phyloP scores from a whole-genome alignment of 495 filamentous ascomycete species.

The Saxispiralis lemnorum region DNA sequence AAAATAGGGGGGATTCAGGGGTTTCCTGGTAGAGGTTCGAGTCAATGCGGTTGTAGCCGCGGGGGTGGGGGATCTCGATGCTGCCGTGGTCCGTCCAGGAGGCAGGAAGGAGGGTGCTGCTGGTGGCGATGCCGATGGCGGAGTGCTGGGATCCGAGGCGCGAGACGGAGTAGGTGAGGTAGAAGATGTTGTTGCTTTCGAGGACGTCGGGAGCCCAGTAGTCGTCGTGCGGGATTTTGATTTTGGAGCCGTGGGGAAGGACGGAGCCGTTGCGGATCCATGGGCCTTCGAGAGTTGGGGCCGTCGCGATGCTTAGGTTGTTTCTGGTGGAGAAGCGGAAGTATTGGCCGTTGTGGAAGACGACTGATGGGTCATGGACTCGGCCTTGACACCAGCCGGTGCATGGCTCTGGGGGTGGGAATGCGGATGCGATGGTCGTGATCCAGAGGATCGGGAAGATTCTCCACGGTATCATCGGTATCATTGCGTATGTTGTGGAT shows the following conservation, averaged over 20 bases:
- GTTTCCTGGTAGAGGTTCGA: constrained; percentile 36
- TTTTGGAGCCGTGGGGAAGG: constrained; percentile 33
- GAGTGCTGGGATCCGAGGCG: constrained; percentile 45
- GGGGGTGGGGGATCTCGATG: constrained; percentile 16
- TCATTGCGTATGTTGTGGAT: no score
- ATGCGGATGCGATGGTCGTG: no score
- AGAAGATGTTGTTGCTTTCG: constrained; percentile 39
- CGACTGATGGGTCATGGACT: constrained; percentile 43
- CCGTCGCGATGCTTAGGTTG: constrained; percentile 40
- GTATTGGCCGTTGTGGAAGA: constrained; percentile 50
- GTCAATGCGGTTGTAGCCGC: constrained; percentile 53
- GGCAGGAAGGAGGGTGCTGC: constrained; percentile 37
- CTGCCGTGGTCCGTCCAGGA: constrained; percentile 42
- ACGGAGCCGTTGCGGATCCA: constrained; percentile 44
- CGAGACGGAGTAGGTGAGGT: constrained; percentile 55
- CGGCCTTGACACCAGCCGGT: no score
- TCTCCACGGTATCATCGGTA: no score
- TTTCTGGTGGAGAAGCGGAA: constrained; percentile 55
- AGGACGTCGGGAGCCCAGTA: constrained; percentile 56
- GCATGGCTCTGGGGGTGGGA: no score
- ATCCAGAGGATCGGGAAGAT: no score
- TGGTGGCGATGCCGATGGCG: constrained; percentile 53
- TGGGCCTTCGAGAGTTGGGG: constrained; percentile 40
- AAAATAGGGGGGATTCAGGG: constrained; percentile 27
- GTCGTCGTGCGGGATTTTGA: constrained; percentile 33